A percentile compares a stretch with the other conserved stretches of the same genome.
Conservation (phyloP, 2,329 filamentous ascomycete genomes). For the Talaromyces sp. region DNA sequence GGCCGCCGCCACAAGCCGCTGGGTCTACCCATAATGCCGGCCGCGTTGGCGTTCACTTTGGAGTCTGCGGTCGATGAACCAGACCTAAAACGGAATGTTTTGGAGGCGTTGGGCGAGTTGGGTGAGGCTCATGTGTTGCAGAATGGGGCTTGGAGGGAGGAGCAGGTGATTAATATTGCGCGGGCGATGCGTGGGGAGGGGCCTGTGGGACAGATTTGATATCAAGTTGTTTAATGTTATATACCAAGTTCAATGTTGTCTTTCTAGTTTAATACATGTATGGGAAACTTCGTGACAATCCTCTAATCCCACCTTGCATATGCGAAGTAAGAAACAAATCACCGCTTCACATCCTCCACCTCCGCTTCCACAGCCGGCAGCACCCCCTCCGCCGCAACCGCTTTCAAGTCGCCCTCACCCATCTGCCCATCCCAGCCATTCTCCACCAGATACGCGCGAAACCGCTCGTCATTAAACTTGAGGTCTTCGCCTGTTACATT, state of each 20-base stretch:
- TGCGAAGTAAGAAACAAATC: background rate
- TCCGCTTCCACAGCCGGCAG: background rate
- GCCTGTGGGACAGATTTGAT: background rate
- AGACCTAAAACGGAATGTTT: background rate
- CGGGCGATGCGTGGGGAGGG: background rate
- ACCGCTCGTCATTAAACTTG: constrained; percentile 38
- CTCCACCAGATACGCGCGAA: constrained; percentile 39
- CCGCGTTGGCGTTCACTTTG: background rate
- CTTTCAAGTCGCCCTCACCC: constrained; percentile 36
- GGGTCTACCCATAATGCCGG: background rate
- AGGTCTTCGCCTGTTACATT: constrained; percentile 44
- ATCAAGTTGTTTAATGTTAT: background rate
- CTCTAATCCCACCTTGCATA: background rate
- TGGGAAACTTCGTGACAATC: background rate
- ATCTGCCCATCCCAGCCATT: constrained; percentile 47
- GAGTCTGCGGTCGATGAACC: background rate
- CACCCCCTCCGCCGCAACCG: constrained; percentile 25
- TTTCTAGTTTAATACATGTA: background rate
- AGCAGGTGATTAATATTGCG: background rate
- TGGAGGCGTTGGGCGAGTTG: background rate
- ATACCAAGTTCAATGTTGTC: background rate
- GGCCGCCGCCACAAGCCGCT: background rate
- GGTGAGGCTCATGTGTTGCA: background rate
- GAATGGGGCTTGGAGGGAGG: background rate
- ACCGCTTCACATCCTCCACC: background rate